A percentile compares a stretch with the other conserved stretches of the same genome.
phyloP scores from a whole-genome alignment of 2,329 filamentous ascomycete genomes.

The Trichothecium sympodiale region DNA sequence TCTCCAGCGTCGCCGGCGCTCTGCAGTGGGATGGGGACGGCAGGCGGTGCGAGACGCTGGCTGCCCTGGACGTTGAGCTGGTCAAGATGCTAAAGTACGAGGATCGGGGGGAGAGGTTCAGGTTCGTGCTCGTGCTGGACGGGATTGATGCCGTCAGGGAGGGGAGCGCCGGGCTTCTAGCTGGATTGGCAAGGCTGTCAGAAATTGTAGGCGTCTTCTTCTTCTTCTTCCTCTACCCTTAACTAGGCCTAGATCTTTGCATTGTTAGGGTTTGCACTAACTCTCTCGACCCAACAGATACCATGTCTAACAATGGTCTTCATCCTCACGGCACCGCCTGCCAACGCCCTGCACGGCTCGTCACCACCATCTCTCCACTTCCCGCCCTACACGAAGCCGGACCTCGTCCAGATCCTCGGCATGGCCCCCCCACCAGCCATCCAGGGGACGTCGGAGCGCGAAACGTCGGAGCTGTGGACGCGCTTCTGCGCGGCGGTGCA shows the following conservation, averaged over 20 bases:
- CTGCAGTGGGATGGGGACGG: slow-evolving; percentile 29
- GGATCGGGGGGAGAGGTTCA: slow-evolving; percentile 26
- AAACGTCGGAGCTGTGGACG: slow-evolving; percentile 61
- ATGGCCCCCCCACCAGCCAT: slow-evolving; percentile 31
- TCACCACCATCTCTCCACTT: slow-evolving; percentile 73
- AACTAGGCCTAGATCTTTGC: background rate
- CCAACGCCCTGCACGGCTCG: slow-evolving; percentile 57
- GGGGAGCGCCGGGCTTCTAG: slow-evolving; percentile 63
- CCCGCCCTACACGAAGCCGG: slow-evolving; percentile 68
- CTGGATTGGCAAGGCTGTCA: slow-evolving; percentile 69
- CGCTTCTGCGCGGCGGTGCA: slow-evolving; percentile 78
- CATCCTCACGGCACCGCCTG: slow-evolving; percentile 61
- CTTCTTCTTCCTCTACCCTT: slow-evolving; percentile 5
- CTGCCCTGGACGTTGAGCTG: slow-evolving; percentile 64
- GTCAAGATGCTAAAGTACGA: slow-evolving; percentile 46
- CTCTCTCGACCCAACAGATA: slow-evolving; percentile 41
- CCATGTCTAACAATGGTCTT: slow-evolving; percentile 67
- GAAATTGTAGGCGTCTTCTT: slow-evolving; percentile 53
- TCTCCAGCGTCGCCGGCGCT: slow-evolving; percentile 46
- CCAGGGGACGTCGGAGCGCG: slow-evolving; percentile 37
- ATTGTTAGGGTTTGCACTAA: slow-evolving; percentile 3
- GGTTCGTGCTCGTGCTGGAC: slow-evolving; percentile 79
- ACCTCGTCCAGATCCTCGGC: slow-evolving; percentile 70
- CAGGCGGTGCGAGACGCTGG: slow-evolving; percentile 67
- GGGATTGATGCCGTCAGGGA: slow-evolving; percentile 79